phyloP scores from a whole-genome alignment of 768 basidiomycete species.

The Suillus sp. region DNA sequence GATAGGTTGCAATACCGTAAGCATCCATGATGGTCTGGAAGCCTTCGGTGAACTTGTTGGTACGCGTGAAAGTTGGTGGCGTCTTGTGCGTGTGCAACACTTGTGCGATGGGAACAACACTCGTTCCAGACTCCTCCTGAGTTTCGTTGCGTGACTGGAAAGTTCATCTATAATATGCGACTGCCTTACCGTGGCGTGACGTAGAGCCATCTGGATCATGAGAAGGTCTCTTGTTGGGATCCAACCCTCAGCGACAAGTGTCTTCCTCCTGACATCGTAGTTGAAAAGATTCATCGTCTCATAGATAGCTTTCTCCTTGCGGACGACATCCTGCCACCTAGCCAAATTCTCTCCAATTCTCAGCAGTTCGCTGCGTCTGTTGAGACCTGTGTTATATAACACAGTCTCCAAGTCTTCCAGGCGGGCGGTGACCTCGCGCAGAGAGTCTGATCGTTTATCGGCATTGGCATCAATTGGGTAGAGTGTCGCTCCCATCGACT shows the following conservation, averaged over 20 bases:
- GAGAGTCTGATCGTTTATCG: constrained; percentile 87
- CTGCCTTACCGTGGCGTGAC: constrained; percentile 74
- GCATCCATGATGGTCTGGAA: constrained; percentile 99
- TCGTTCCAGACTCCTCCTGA: constrained; percentile 91
- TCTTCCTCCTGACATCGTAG: constrained; percentile 92
- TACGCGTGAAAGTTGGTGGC: constrained; percentile 93
- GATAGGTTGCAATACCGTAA: constrained; percentile 91
- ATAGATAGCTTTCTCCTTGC: constrained; percentile 95
- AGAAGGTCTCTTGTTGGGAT: constrained; percentile 91
- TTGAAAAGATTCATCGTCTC: constrained; percentile 95
- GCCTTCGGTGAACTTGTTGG: constrained; percentile 94
- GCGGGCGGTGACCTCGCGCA: constrained; percentile 84
- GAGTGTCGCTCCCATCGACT: constrained; percentile 97
- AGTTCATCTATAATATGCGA: constrained; percentile 4
- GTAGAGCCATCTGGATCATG: constrained; percentile 81
- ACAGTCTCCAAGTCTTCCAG: constrained; percentile 91
- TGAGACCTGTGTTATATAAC: constrained; percentile 85
- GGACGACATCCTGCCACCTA: constrained; percentile 92
- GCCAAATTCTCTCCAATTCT: constrained; percentile 83
- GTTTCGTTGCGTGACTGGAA: constrained; percentile 7
- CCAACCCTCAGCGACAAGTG: constrained; percentile 97
- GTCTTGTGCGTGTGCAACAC: constrained; percentile 88
- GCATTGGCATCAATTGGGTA: constrained; percentile 96
- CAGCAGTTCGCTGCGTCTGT: constrained; percentile 78
- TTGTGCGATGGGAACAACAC: constrained; percentile 87